Percentiles rank a stretch among this genome's conserved stretches.
Conservation (phyloP, 441 rosid species). For the Manihot esculenta region DNA sequence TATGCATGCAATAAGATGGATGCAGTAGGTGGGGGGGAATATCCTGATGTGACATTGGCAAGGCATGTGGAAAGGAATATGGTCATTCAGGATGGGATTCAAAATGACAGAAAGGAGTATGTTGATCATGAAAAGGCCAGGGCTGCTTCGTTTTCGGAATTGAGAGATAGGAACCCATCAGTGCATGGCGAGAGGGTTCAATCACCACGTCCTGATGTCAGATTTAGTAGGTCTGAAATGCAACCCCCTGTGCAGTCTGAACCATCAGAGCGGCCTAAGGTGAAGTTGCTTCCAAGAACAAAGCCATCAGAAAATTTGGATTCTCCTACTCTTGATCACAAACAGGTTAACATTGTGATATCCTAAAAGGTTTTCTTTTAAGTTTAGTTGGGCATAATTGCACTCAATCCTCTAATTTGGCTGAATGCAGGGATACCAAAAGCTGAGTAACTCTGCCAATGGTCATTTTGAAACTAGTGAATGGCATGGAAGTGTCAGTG, state of each 20-base stretch:
- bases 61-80: constrained; percentile 40
- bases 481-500: constrained; percentile 32
- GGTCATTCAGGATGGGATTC: constrained; percentile 37
- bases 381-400: background rate
- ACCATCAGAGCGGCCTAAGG: constrained; percentile 59
- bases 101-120: constrained; percentile 39
- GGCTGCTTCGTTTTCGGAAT: constrained; percentile 37
- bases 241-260: constrained; percentile 40
- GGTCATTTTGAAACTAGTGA: constrained; percentile 36
- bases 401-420: constrained; percentile 20
- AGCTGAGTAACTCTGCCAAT: constrained; percentile 26
- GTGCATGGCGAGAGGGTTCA: constrained; percentile 18
- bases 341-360: constrained; percentile 20
- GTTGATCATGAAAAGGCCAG: constrained; percentile 38
- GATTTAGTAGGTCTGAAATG: constrained; percentile 38
- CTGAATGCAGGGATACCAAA: constrained; percentile 34
- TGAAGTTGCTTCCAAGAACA: constrained; percentile 62
- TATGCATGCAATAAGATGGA: constrained; percentile 27
- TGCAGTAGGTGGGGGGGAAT: constrained; percentile 35
- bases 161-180: constrained; percentile 37
- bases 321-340: constrained; percentile 37
- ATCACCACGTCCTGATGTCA: constrained; percentile 19
- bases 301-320: constrained; percentile 59
- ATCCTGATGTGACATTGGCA: constrained; percentile 31
- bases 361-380: background rate